Percentiles rank a stretch among this genome's conserved stretches.
Evolutionary conservation across 2,329 filamentous ascomycete genomes (phyloP).

Genomic region (Trichoderma sp.): DNA sequence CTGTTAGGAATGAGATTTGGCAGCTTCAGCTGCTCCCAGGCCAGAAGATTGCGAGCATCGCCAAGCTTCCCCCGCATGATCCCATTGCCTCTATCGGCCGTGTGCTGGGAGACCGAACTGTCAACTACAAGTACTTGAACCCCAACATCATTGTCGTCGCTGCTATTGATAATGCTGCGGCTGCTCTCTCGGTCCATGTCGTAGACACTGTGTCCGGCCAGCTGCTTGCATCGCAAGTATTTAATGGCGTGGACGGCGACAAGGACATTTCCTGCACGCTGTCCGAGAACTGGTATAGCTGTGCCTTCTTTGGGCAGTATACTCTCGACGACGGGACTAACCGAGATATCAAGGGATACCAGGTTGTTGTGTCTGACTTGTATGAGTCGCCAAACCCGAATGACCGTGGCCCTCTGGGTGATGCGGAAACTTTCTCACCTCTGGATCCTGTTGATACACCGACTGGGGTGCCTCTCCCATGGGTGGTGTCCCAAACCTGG

Average conservation of each 20-base stretch:
- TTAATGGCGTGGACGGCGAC: constrained; percentile 72
- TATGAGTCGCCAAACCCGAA: constrained; percentile 86
- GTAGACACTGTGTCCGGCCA: constrained; percentile 86
- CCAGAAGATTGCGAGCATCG: constrained; percentile 70
- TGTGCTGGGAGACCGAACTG: constrained; percentile 87
- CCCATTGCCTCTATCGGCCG: constrained; percentile 93
- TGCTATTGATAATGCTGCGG: constrained; percentile 61
- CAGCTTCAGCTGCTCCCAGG: constrained; percentile 68
- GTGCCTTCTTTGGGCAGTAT: constrained; percentile 73
- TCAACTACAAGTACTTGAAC: constrained; percentile 97
- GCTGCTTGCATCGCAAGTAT: constrained; percentile 70
- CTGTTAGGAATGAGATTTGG: constrained; percentile 65
- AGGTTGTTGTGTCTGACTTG: constrained; percentile 83
- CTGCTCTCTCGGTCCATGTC: constrained; percentile 72
- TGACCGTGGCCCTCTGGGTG: constrained; percentile 78
- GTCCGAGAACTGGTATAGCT: constrained; percentile 94
- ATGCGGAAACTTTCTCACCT: constrained; percentile 75
- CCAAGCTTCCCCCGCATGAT: constrained; percentile 73
- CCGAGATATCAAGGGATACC: constrained; percentile 76
- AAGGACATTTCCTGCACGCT: constrained; percentile 77
- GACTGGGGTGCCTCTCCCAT: constrained; percentile 64
- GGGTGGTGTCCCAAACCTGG: constrained; percentile 79
- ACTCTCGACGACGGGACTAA: constrained; percentile 57
- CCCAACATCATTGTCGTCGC: constrained; percentile 81
- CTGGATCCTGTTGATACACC: constrained; percentile 65